Conservation (phyloP, 2,329 filamentous ascomycete species). For the Hypomyces perniciosus region DNA sequence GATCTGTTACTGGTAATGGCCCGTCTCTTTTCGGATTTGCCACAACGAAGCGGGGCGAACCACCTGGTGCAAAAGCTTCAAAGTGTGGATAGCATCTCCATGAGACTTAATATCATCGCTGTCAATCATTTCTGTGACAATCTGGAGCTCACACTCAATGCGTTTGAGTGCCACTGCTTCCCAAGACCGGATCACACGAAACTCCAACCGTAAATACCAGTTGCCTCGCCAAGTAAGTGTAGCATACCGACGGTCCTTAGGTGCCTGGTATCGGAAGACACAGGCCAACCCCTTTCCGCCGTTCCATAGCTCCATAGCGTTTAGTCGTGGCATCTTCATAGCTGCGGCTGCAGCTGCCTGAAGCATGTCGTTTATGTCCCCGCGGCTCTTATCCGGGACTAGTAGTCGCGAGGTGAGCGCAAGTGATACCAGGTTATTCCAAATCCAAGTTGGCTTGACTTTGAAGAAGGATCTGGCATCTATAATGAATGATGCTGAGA, state of each 20-base stretch:
- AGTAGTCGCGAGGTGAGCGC: slow-evolving; percentile 24
- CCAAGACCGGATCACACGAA: slow-evolving; percentile 15
- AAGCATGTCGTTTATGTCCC: slow-evolving; percentile 20
- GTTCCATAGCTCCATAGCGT: slow-evolving; percentile 30
- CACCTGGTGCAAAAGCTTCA: slow-evolving; percentile 12
- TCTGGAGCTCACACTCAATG: neutral
- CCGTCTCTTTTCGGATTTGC: slow-evolving; percentile 12
- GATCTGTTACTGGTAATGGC: no score
- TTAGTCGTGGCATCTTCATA: slow-evolving; percentile 24
- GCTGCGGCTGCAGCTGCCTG: slow-evolving; percentile 20
- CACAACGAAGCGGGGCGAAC: slow-evolving; percentile 15
- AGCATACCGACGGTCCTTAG: slow-evolving; percentile 3
- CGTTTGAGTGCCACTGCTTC: slow-evolving; percentile 12
- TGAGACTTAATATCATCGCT: slow-evolving; percentile 12
- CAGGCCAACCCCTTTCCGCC: slow-evolving; percentile 18
- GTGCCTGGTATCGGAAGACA: slow-evolving; percentile 19
- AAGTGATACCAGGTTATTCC: slow-evolving; percentile 23
- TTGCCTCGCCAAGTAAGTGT: slow-evolving; percentile 15
- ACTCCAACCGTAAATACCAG: slow-evolving; percentile 7
- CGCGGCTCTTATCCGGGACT: slow-evolving; percentile 10
- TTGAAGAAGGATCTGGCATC: slow-evolving; percentile 25
- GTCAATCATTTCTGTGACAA: slow-evolving; percentile 13
- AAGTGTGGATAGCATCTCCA: slow-evolving; percentile 15
- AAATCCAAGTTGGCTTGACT: slow-evolving; percentile 8
- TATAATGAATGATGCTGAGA: slow-evolving; percentile 24